Percentiles rank a stretch among this genome's conserved stretches.
phyloP scores from a whole-genome alignment of 352 stramenopile species.

The Phytophthora sansomeana region DNA sequence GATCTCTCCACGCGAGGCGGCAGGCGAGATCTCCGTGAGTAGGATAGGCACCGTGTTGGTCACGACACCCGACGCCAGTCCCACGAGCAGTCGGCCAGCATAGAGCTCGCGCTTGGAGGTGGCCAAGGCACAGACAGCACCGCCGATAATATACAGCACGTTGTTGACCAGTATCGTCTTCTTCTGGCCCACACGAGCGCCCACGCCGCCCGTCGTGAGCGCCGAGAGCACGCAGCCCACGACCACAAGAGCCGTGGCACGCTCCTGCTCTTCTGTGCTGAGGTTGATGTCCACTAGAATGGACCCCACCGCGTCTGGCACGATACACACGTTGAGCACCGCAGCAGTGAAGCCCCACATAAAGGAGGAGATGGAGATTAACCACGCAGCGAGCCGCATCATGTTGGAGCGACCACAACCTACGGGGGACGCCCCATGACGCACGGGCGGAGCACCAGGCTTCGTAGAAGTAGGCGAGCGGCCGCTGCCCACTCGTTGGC shows the following conservation, averaged over 20 bases:
- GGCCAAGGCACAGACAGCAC: constrained; percentile 60
- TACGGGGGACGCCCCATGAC: not conserved
- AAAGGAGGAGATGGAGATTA: constrained; percentile 82
- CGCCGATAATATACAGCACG: constrained; percentile 70
- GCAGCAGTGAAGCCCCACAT: constrained; percentile 78
- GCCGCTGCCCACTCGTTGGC: constrained; percentile 19
- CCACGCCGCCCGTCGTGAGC: constrained; percentile 59
- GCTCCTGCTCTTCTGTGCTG: constrained; percentile 75
- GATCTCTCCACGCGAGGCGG: constrained; percentile 69
- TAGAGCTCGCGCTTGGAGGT: constrained; percentile 71
- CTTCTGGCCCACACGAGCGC: constrained; percentile 66
- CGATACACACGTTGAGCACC: constrained; percentile 85
- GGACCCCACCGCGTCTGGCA: constrained; percentile 72
- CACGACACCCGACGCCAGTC: constrained; percentile 76
- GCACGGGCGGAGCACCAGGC: not conserved
- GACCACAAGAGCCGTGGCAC: constrained; percentile 75
- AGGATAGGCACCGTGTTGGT: constrained; percentile 88
- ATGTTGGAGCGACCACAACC: constrained; percentile 32
- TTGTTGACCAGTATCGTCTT: constrained; percentile 80
- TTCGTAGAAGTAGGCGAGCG: constrained; percentile 9
- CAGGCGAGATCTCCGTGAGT: constrained; percentile 84
- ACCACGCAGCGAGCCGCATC: constrained; percentile 57
- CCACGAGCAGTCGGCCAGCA: constrained; percentile 64
- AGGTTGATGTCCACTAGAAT: constrained; percentile 80
- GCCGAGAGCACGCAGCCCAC: constrained; percentile 76